A percentile compares a stretch with the other conserved stretches of the same genome.
These are phyloP conservation scores for Pachysandra terminalis DNA, from an alignment of 164 flowering plant genomes.

Conservation along the genomic window DNA sequence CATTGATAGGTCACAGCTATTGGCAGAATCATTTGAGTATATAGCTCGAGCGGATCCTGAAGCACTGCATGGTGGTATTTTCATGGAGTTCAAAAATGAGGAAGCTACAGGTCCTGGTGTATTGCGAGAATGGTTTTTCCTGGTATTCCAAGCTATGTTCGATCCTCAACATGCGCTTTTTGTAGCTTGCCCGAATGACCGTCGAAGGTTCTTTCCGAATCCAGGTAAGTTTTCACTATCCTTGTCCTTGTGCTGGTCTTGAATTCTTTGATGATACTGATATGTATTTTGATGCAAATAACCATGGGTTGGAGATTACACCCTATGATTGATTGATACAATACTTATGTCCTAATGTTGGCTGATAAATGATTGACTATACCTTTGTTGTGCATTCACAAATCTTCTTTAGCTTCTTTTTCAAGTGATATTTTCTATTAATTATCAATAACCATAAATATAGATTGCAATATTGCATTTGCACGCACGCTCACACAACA, in stretches of 20 bases:
- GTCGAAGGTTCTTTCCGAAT: conserved; percentile 84
- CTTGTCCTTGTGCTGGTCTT: neutral
- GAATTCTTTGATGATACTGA: too few relatives aligned
- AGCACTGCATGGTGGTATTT: conserved; percentile 55
- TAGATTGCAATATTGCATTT: too few relatives aligned
- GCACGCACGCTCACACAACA: too few relatives aligned
- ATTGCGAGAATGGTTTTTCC: conserved; percentile 85
- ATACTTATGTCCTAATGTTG: too few relatives aligned
- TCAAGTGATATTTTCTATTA: too few relatives aligned
- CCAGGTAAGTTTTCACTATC: conserved; percentile 52
- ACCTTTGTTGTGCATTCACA: too few relatives aligned
- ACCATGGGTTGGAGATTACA: too few relatives aligned
- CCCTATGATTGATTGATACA: too few relatives aligned
- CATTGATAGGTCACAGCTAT: conserved; percentile 74
- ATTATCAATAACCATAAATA: too few relatives aligned
- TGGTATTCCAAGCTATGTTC: conserved; percentile 81
- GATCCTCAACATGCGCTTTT: conserved; percentile 78
- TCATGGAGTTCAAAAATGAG: conserved; percentile 93
- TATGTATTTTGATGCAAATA: too few relatives aligned
- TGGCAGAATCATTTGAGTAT: conserved; percentile 82
- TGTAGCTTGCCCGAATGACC: conserved; percentile 77
- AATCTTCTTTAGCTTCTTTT: too few relatives aligned
- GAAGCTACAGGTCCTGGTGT: conserved; percentile 99
- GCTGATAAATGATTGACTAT: too few relatives aligned
- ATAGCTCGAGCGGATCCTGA: conserved; percentile 49